Evolutionary conservation across 2,329 filamentous ascomycete genomes (phyloP).

Genomic region (Apiospora koreana): DNA sequence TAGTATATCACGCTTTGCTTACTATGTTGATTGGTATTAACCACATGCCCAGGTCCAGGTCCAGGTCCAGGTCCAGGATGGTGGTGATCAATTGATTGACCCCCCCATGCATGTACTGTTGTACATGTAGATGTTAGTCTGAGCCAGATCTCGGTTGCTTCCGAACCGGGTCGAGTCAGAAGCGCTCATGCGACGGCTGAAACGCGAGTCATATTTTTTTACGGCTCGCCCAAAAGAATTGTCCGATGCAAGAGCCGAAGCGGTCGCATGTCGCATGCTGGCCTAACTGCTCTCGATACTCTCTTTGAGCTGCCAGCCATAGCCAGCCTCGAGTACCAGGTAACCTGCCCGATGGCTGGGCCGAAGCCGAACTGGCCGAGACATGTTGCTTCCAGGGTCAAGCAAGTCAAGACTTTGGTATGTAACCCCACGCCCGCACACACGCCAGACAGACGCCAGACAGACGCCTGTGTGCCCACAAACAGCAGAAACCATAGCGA

Average conservation of each 20-base stretch:
- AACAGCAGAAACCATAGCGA: neutral
- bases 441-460: too few species aligned
- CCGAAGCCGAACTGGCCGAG: neutral
- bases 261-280: neutral
- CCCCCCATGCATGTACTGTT: neutral
- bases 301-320: neutral
- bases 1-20: neutral
- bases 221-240: neutral
- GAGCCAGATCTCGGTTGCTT: slow-evolving; percentile 1
- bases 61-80: neutral
- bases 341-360: neutral
- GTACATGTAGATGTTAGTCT: neutral
- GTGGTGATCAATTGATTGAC: slow-evolving; percentile 5
- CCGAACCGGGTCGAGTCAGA: slow-evolving; percentile 2
- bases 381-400: neutral
- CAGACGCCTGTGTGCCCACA: neutral
- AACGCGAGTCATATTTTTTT: slow-evolving; percentile 1
- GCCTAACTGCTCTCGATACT: neutral
- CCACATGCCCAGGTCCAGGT: too few species aligned
- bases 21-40: neutral
- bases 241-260: slow-evolving; percentile 2
- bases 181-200: neutral
- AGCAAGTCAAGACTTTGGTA: neutral
- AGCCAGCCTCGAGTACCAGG: neutral
- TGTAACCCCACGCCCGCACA: neutral